Percentiles rank a stretch among this genome's conserved stretches.
phyloP scores from a whole-genome alignment of 1,139 yeast genomes.

The Taphrina sp. region DNA sequence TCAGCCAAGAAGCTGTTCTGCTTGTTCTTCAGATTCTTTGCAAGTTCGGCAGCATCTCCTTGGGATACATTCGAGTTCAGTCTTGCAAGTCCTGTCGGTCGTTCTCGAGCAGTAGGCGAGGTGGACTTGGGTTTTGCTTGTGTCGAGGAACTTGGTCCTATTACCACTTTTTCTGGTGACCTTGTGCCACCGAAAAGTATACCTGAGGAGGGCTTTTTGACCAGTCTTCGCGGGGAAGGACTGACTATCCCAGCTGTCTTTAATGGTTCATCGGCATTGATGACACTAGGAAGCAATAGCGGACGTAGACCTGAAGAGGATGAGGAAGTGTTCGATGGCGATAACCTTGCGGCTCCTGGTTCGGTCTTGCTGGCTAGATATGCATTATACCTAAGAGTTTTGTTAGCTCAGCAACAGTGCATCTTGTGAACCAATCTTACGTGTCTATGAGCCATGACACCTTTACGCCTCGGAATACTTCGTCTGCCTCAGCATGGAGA shows the following conservation, averaged over 20 bases:
- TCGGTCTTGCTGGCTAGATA: not conserved
- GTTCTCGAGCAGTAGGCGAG: not conserved
- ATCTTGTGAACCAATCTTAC: too few species aligned
- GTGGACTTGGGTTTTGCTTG: too few species aligned
- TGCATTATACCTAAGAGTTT: slow-evolving; percentile 3
- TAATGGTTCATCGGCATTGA: not conserved
- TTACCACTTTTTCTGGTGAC: too few species aligned
- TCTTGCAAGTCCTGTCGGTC: not conserved
- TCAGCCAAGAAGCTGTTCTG: not conserved
- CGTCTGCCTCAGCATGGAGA: slow-evolving; percentile 5
- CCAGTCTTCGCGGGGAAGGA: not conserved
- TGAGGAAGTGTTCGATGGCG: slow-evolving; percentile 1
- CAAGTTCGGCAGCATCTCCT: slow-evolving; percentile 11
- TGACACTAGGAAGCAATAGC: slow-evolving; percentile 3
- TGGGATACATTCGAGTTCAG: slow-evolving; percentile 6
- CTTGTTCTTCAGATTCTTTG: not conserved
- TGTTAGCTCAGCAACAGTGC: not conserved
- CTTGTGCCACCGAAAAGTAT: slow-evolving; percentile 1
- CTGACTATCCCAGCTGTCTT: too few species aligned
- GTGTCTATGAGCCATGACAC: too few species aligned
- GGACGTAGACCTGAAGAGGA: slow-evolving; percentile 1
- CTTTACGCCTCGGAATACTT: slow-evolving; percentile 26
- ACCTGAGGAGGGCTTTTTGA: not conserved
- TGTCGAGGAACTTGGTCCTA: too few species aligned
- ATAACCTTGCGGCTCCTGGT: not conserved